Evolutionary conservation across 2,329 filamentous ascomycete genomes (phyloP), one percentile per base, ranked within the genome.

Genomic region (Colletotrichum sp.): DNA sequence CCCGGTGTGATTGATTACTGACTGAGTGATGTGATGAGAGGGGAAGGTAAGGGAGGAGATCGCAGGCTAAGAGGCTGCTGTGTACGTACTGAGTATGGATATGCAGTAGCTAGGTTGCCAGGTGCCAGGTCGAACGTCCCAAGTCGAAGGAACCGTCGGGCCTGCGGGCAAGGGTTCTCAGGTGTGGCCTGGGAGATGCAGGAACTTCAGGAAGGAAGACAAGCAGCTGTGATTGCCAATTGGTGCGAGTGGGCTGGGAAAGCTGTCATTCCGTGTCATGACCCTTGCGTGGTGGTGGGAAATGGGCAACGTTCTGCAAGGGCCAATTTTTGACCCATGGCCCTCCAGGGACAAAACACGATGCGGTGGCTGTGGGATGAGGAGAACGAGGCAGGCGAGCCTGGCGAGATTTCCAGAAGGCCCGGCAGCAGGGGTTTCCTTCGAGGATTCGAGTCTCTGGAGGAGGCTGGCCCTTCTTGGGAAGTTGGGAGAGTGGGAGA

Each of bases 201-300:
- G 55, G 24, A 52, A 52, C 44, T 52, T 52, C 44, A 52, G 44
- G 44, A 52, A 52, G 44, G 44, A 22, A n/a, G 44, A 52, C 44
- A 64, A 24, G 32, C 30, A 12, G 34, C 16, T 64, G 32, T 39
- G 24, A 39, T 64, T 64, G 62, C 62, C 62, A 64, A 26, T 64
- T 70, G 68, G 57, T 44, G 60, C 55, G 30, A 67, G 30, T 68
- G 63, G 64, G 64, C 6, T 59, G 30, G 64, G 44, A 32, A 76
- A 65, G 64, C 65, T 74, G 59, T 76, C 74, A 76, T 71, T 76
- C 44, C 44, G 44, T 74, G 74, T 76, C 74, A 76, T 74, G 70
- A 69, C 68, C 74, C 74, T 66, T 34, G 70, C n/a, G 36, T 24
- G 44, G 44, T 52, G 44, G 44, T 52, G 44, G 44, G 44, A 22